Conservation (phyloP, 2,329 filamentous ascomycete genomes). For the Cladosporium colombiae region DNA sequence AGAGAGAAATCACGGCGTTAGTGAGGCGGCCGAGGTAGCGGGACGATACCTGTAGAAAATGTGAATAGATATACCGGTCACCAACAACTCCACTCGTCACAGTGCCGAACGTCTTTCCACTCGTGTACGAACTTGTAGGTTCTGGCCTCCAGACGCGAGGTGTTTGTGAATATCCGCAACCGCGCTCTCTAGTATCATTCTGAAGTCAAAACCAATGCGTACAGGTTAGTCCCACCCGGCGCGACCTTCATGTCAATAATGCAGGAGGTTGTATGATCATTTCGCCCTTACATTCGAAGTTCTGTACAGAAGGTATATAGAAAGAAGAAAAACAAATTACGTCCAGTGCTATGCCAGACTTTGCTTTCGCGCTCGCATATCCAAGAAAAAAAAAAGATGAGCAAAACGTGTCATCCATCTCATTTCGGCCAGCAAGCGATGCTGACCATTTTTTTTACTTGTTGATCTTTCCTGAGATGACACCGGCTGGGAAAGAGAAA, state of each 20-base stretch:
- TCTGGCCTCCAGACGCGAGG: not conserved
- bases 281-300: constrained; percentile 7
- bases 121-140: not conserved
- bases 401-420: not conserved
- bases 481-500: not conserved
- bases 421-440: not conserved
- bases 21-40: not conserved
- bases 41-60: not conserved
- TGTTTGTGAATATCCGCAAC: not conserved
- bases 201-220: too few relatives aligned
- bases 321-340: not conserved
- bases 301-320: constrained; percentile 10
- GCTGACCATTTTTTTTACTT: not conserved
- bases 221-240: not conserved
- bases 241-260: not conserved
- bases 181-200: not conserved
- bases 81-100: not conserved
- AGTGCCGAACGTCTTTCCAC: not conserved
- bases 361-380: constrained; percentile 7
- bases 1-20: not conserved
- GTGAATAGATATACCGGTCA: not conserved
- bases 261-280: not conserved
- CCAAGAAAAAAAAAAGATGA: not conserved
- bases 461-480: not conserved
- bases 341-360: not conserved